Evolutionary conservation across 208 protist genomes (phyloP), one percentile per base, ranked within the genome.

Genomic region (Leishmania turanica): DNA sequence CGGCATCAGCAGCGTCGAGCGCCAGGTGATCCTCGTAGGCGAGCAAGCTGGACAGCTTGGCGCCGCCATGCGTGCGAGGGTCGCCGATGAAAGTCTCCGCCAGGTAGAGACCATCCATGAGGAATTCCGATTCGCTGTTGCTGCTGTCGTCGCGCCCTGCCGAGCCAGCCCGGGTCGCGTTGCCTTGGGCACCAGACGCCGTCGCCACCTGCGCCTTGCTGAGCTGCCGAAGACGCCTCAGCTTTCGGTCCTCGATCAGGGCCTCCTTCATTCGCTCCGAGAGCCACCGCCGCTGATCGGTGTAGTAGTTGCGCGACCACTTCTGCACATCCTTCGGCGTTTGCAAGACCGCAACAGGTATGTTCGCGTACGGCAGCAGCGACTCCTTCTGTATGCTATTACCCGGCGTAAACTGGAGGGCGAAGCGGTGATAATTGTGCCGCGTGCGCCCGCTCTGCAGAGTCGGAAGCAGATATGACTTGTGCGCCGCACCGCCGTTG

Each of bases 231-330:
- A 81, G 34, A 56, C 72, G 82, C 17, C 82, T 76, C 49, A 87
- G 58, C 65, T 86, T 87, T 34, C 80, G 77, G 65, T 95, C 91
- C 77, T 93, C 89, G 9, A 75, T 72, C 34, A 90, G 78, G 34
- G 84, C 85, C 7, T 80, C 81, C 75, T 89, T 90, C 17, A 97
- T 72, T 60, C 82, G 86, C 73, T 83, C 82, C 13, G 89, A 78
- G 37, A 97, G 76, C 92, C 92, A 96, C 42, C 81, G 58, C 13
- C 94, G 89, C 64, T 86, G 90, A 49, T 93, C 90, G 4, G 9
- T 7, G 85, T 96, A 97, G 82, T 89, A 90, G 56, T 91, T 83
- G 54, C 85, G 79, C 42, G 92, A 88, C 92, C 94, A 97, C 60
- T 87, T 60, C 54, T 87, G 77, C 42, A 95, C 75, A 51, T 96